phyloP scores from a whole-genome alignment of 2,329 filamentous ascomycete species.

The Aspergillus quadrilineatus region DNA sequence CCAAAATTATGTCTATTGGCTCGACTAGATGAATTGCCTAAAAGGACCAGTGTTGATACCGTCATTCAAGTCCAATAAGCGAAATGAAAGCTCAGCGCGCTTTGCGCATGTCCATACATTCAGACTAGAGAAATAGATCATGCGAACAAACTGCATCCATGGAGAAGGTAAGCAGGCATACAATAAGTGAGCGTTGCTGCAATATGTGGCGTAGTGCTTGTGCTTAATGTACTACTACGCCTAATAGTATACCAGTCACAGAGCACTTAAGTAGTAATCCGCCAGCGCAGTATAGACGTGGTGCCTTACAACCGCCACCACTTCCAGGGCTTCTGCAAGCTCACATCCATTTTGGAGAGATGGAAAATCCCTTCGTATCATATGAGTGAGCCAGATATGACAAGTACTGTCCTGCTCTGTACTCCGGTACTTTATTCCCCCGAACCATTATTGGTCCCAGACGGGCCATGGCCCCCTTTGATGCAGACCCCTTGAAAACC shows the following conservation, averaged over 20 bases:
- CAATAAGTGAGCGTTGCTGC: not conserved
- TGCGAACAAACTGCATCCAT: not conserved
- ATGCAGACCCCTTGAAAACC: constrained; percentile 5
- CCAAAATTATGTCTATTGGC: not conserved
- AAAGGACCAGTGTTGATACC: not conserved
- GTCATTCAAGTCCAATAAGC: not conserved
- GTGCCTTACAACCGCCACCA: constrained; percentile 18
- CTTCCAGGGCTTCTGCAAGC: constrained; percentile 9
- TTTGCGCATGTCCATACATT: not conserved
- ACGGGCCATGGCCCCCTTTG: not conserved
- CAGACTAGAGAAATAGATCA: not conserved
- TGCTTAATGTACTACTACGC: not conserved
- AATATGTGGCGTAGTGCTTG: not conserved
- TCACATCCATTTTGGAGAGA: not conserved
- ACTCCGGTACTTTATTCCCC: not conserved
- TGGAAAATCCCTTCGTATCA: not conserved
- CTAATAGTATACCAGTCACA: not conserved
- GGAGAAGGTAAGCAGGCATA: not conserved
- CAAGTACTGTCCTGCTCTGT: not conserved
- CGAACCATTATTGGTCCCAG: not conserved
- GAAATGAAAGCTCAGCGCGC: not conserved
- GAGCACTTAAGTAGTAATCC: not conserved
- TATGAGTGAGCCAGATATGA: not conserved
- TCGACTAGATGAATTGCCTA: not conserved
- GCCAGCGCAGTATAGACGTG: constrained; percentile 22